phyloP scores from a whole-genome alignment of 805 yeast genomes.

The Suhomyces xylopsoci region DNA sequence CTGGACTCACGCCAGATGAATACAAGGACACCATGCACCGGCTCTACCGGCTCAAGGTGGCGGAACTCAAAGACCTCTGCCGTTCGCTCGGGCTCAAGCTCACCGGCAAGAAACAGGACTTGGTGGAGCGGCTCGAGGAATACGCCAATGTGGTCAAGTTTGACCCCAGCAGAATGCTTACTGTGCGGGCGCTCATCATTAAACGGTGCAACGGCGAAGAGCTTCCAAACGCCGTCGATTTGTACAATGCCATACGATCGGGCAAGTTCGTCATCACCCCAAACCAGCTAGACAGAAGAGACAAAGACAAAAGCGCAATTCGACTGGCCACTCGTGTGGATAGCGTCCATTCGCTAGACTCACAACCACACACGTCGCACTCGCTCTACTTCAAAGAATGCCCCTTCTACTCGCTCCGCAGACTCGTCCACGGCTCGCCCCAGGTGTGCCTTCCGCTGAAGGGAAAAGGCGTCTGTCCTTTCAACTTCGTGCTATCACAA shows the following conservation, averaged over 20 bases:
- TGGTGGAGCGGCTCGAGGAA: constrained; percentile 52
- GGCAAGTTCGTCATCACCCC: constrained; percentile 19
- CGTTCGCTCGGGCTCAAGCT: constrained; percentile 46
- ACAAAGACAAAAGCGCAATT: background rate
- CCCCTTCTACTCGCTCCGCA: constrained; percentile 53
- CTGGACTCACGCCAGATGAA: constrained; percentile 10
- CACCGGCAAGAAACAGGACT: constrained; percentile 60
- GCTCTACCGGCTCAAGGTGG: constrained; percentile 42
- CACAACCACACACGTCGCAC: constrained; percentile 27
- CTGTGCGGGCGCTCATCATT: constrained; percentile 44
- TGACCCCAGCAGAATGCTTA: constrained; percentile 42
- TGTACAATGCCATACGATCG: constrained; percentile 24
- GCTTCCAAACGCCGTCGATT: constrained; percentile 35
- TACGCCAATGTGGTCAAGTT: constrained; percentile 38
- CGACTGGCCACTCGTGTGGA: background rate
- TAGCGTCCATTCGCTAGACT: background rate
- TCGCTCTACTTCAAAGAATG: constrained; percentile 50
- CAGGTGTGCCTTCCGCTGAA: constrained; percentile 44
- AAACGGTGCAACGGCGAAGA: constrained; percentile 33
- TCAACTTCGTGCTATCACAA: constrained; percentile 40
- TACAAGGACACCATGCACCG: constrained; percentile 25
- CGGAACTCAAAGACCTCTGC: constrained; percentile 52
- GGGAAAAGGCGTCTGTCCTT: constrained; percentile 38
- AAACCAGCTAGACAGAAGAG: background rate
- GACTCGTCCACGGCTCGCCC: constrained; percentile 48